Base-by-base conservation (phyloP, 139 green algal species). In the Picochlorum costavermella region DNA sequence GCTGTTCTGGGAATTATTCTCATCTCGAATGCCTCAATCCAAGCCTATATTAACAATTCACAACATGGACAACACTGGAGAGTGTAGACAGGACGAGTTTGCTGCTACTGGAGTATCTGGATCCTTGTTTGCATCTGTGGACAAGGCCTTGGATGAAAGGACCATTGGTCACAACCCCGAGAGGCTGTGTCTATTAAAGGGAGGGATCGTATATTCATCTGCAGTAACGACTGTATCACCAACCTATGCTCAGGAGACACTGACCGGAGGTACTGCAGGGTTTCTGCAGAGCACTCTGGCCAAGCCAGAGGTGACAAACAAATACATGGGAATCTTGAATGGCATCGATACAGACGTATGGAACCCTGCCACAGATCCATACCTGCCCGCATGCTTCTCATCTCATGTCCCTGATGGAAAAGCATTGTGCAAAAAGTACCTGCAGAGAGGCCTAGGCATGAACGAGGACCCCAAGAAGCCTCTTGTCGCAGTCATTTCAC, bases 121-220 rank as follows among this genome's bases (percentile, higher is more conserved):
- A 5, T 80, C 86, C 51, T 33, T 56, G 26, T 96, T 92, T 81
- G 81, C 80, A 13, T 73, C 61, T 26, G 69, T 89, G 5, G 85
- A 96, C 64, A 88, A 91, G 63, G 92, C 92, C 4, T 80, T 98
- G 71, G 92, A 98, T 61, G 90, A 96, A 77, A 77, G 92, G 28
- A 98, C 92, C 17, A 94, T 95, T 31, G 91, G 92, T 0, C 92
- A 98, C 87, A 98, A 98, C 78, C 92, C 92, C 0, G 90, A 97
- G 81, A 75, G 92, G 4, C 78, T 96, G 26, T 95, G 82, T 73
- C 76, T 98, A 56, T 83, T 98, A 70, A 98, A 97, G 78, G 90
- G 87, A 2, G 91, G 83, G 57, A 88, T 97, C 58, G 81, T 96
- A 5, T 98, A 96, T 75, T 80, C 67, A 68, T 96, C 95, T 64